These are phyloP conservation scores for Sistotremastrum niveocremeum DNA, from an alignment of 768 basidiomycete genomes.

Conservation along the genomic window DNA sequence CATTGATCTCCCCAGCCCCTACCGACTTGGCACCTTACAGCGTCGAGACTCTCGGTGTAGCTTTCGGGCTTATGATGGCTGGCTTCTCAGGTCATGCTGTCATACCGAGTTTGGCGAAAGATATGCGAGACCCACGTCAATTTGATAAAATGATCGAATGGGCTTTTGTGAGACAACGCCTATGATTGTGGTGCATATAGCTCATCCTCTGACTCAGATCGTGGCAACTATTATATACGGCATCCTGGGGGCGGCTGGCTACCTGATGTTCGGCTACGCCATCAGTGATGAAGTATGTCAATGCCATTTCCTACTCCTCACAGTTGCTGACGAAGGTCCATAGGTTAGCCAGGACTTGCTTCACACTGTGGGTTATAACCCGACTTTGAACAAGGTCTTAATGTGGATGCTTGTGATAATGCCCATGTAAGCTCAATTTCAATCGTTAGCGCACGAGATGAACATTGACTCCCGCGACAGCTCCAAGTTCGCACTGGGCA, in stretches of 20 bases:
- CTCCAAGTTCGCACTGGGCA: conserved; percentile 79
- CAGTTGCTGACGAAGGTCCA: neutral
- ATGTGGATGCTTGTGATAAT: conserved; percentile 80
- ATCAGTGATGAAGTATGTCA: conserved; percentile 67
- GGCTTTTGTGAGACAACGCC: conserved; percentile 53
- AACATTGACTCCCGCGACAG: conserved; percentile 22
- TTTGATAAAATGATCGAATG: conserved; percentile 76
- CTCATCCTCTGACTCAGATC: conserved; percentile 22
- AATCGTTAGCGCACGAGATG: conserved; percentile 1
- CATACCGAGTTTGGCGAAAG: conserved; percentile 77
- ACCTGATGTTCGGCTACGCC: conserved; percentile 76
- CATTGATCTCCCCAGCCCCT: conserved; percentile 59
- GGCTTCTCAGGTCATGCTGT: conserved; percentile 90
- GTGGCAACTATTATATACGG: conserved; percentile 45
- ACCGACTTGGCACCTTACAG: conserved; percentile 47
- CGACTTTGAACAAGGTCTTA: conserved; percentile 52
- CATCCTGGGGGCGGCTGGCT: conserved; percentile 67
- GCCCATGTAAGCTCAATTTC: conserved; percentile 39
- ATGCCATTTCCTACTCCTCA: neutral
- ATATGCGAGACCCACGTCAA: conserved; percentile 73
- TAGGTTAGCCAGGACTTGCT: conserved; percentile 80
- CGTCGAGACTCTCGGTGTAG: conserved; percentile 51
- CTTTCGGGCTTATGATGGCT: conserved; percentile 86
- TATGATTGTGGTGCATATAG: neutral
- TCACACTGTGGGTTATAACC: conserved; percentile 57